Percentiles rank a stretch among this genome's conserved stretches.
These are phyloP conservation scores for Fraxinus albicans DNA, from an alignment of 305 asterid species.

Conservation along the genomic window DNA sequence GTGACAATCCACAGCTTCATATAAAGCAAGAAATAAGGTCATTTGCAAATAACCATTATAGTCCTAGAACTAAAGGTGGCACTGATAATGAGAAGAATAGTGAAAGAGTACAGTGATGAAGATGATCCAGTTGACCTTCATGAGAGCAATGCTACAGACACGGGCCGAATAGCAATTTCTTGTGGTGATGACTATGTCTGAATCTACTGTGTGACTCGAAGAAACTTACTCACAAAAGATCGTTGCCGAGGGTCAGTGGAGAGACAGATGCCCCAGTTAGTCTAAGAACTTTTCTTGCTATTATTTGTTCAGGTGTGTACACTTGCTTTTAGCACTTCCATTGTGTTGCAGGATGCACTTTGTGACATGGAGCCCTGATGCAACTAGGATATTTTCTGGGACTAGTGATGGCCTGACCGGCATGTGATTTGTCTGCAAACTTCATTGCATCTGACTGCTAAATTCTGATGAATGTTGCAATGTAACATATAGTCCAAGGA, in stretches of 20 bases:
- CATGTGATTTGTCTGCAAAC: too few species aligned
- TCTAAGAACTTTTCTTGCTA: neutral
- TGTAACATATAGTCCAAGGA: too few species aligned
- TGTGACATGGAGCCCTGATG: constrained; percentile 7
- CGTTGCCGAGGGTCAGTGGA: constrained; percentile 80
- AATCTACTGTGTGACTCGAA: constrained; percentile 53
- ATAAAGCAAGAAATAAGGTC: constrained; percentile 19
- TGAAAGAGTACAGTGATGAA: constrained; percentile 49
- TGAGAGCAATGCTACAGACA: constrained; percentile 35
- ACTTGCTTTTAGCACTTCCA: neutral
- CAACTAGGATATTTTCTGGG: too few species aligned
- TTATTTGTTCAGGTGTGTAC: constrained; percentile 2
- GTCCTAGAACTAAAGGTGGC: constrained; percentile 30
- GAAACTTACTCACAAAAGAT: constrained; percentile 48
- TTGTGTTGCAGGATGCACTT: constrained; percentile 53
- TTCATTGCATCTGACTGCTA: too few species aligned
- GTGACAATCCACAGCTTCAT: constrained; percentile 20
- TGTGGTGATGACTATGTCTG: constrained; percentile 97
- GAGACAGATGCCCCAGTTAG: constrained; percentile 49
- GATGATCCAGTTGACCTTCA: constrained; percentile 37
- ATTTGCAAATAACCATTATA: constrained; percentile 51
- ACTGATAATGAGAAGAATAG: constrained; percentile 45
- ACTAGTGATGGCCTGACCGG: too few species aligned
- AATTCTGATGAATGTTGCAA: too few species aligned
- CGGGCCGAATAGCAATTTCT: constrained; percentile 65